Base-by-base conservation (phyloP, 805 yeast species). In the Candida dajiaensis region DNA sequence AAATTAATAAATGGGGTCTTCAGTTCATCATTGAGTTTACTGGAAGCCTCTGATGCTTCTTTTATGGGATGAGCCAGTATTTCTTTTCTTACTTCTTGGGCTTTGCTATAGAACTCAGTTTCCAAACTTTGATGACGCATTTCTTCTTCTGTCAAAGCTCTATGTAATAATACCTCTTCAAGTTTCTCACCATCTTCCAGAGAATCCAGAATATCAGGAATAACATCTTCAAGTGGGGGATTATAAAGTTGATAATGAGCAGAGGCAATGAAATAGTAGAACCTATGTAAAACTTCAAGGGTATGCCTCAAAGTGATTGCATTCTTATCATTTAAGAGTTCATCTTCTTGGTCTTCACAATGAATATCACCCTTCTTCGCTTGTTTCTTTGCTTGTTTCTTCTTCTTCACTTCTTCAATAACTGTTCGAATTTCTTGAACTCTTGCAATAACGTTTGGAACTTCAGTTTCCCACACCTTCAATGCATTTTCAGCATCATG, bases 211-310 rank as follows among this genome's bases (percentile, higher is more conserved):
- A 65, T 63, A 6, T 52, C 57, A 39, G 64, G 63, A 11, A 65
- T 62, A 36, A 65, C 48, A 2, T 38, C 29, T 4, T 39, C 39
- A 6, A 50, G 21, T 56, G 65, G 63, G 8, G 71, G 73, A 12
- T 67, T 58, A 39, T 71, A 69, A 29, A 71, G 59, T 54, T 84
- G 90, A 52, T 74, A 86, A 57, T 84, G 78, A 0, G 85, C 77
- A 2, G 89, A 79, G 0, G 88, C 97, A 22, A 85, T 68, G 50
- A 89, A 78, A 58, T 90, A 92, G 58, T 78, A 84, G 39, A 83
- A 74, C 43, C 90, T 81, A 61, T 94, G 97, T 15, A 87, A 65
- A 11, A 80, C 57, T 43, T 87, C 84, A 28, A 73, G 53, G 1
- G 79, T 81, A 74, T 13, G 68, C 58, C 50, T 85, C 65, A 40